These are phyloP conservation scores for Fusarium sp. DNA, from an alignment of 2,329 filamentous ascomycete genomes.

Conservation along the genomic window DNA sequence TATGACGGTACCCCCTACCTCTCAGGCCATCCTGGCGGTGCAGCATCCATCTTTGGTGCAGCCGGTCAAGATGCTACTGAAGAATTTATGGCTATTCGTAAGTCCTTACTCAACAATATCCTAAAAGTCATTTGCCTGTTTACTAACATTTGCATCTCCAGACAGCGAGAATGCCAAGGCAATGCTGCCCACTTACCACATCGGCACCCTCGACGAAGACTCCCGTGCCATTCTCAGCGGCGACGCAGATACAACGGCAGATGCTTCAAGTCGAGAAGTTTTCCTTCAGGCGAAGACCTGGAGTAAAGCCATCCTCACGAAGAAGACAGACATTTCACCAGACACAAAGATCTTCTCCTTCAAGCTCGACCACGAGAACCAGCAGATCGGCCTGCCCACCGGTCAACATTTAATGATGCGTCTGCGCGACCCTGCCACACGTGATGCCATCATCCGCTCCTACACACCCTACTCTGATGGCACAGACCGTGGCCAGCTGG, in stretches of 20 bases:
- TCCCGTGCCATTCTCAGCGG: constrained; percentile 68
- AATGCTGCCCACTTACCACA: constrained; percentile 90
- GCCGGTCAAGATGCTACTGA: constrained; percentile 88
- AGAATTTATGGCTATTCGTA: constrained; percentile 93
- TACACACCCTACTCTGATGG: constrained; percentile 87
- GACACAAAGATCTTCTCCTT: constrained; percentile 89
- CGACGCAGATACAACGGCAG: constrained; percentile 52
- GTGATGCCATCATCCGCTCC: constrained; percentile 83
- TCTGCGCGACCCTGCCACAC: constrained; percentile 78
- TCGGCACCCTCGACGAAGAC: constrained; percentile 79
- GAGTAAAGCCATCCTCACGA: constrained; percentile 79
- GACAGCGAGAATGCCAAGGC: constrained; percentile 92
- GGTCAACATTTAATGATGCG: constrained; percentile 92
- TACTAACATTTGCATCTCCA: constrained; percentile 57
- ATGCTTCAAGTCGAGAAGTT: constrained; percentile 63
- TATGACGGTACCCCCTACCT: constrained; percentile 89
- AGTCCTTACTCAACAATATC: constrained; percentile 55
- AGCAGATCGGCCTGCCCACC: constrained; percentile 82
- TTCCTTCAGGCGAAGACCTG: constrained; percentile 83
- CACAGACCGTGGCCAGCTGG: constrained; percentile 72
- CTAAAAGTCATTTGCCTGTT: background rate
- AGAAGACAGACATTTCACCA: constrained; percentile 78
- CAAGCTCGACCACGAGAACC: constrained; percentile 78
- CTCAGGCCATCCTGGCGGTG: constrained; percentile 87
- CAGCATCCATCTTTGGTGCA: constrained; percentile 84